Conservation (phyloP, 805 yeast genomes). For the Metschnikowia reukaufii region DNA sequence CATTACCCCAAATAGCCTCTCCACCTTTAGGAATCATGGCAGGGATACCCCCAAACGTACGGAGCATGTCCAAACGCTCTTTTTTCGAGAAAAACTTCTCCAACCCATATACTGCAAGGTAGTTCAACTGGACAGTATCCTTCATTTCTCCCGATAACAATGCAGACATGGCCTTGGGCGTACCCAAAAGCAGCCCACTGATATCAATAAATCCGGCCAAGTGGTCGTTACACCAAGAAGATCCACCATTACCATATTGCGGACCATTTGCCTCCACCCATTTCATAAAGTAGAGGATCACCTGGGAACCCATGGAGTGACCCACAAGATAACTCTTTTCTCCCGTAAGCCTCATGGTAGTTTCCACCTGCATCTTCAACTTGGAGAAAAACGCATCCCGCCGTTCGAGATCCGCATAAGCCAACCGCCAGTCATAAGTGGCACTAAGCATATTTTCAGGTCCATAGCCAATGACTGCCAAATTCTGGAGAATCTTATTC, state of each 20-base stretch:
- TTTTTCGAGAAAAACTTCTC: conserved; percentile 90
- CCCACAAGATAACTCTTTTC: conserved; percentile 79
- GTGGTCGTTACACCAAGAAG: conserved; percentile 81
- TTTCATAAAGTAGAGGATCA: conserved; percentile 82
- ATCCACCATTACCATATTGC: conserved; percentile 88
- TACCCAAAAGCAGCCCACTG: conserved; percentile 87
- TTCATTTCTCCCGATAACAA: conserved; percentile 97
- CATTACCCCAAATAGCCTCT: conserved; percentile 80
- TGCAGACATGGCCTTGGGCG: conserved; percentile 92
- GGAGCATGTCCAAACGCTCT: conserved; percentile 82
- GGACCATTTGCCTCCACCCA: conserved; percentile 94
- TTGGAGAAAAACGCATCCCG: conserved; percentile 85
- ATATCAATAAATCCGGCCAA: conserved; percentile 82
- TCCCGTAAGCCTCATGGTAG: conserved; percentile 46
- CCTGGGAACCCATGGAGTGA: conserved; percentile 97
- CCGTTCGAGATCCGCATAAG: conserved; percentile 82
- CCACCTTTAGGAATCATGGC: conserved; percentile 98
- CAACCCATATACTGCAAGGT: conserved; percentile 88
- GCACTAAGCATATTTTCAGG: conserved; percentile 90
- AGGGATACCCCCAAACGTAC: conserved; percentile 92
- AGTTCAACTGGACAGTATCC: conserved; percentile 92
- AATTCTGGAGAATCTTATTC: conserved; percentile 92
- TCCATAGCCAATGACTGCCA: conserved; percentile 92
- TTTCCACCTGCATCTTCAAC: conserved; percentile 72
- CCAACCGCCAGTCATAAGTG: conserved; percentile 93